Percentiles rank a stretch among this genome's conserved stretches.
Evolutionary conservation across 179 eudicot genomes (phyloP).

Genomic region (Spergularia azorica): DNA sequence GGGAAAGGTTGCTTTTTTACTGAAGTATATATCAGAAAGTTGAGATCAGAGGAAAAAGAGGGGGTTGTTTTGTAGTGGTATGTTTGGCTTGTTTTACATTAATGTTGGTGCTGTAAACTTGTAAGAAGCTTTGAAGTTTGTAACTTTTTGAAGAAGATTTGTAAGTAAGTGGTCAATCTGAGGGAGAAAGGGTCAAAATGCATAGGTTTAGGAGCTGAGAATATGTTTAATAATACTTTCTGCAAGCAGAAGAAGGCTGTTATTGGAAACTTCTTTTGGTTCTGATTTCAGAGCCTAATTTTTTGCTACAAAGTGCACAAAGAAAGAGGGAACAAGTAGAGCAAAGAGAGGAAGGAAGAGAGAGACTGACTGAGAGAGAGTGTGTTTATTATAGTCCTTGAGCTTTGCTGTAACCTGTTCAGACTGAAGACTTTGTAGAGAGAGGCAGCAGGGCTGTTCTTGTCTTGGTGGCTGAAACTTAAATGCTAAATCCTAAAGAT

Average conservation of each 20-base stretch:
- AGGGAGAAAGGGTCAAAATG: constrained; percentile 20
- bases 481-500: constrained; percentile 5
- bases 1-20: background rate
- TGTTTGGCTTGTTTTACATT: constrained; percentile 26
- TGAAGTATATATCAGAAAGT: background rate
- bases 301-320: constrained; percentile 20
- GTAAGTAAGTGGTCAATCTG: constrained; percentile 22
- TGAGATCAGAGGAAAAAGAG: background rate
- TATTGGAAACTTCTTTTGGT: constrained; percentile 55
- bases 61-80: constrained; percentile 18
- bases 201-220: constrained; percentile 30
- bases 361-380: constrained; percentile 3
- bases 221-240: constrained; percentile 1
- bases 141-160: constrained; percentile 22
- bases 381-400: background rate
- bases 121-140: constrained; percentile 45
- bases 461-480: constrained; percentile 15
- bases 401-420: constrained; percentile 12
- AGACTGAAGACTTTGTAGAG: background rate
- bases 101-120: constrained; percentile 12
- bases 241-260: constrained; percentile 32
- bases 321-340: constrained; percentile 23
- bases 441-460: background rate
- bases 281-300: constrained; percentile 56
- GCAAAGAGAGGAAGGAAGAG: constrained; percentile 13